These are phyloP conservation scores for Neopestalotiopsis rosae DNA, from an alignment of 2,329 filamentous ascomycete genomes.

Conservation along the genomic window DNA sequence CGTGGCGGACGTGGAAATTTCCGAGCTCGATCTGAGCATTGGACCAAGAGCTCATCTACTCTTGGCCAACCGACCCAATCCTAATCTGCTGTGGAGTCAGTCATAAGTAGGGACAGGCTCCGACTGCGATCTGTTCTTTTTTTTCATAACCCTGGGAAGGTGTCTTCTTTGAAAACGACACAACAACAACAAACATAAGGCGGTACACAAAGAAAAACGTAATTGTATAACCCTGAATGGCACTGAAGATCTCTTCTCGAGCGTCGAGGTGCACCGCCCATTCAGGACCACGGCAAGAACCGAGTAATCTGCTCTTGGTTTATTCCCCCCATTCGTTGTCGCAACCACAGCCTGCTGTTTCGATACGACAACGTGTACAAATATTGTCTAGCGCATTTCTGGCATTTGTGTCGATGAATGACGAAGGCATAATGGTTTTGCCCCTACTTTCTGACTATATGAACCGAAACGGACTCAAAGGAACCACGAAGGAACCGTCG, in stretches of 20 bases:
- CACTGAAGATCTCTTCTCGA: background rate
- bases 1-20: constrained; percentile 24
- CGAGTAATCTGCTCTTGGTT: background rate
- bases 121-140: background rate
- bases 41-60: constrained; percentile 26
- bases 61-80: constrained; percentile 16
- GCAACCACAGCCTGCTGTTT: background rate
- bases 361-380: constrained; percentile 11
- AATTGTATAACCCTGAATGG: background rate
- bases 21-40: constrained; percentile 30
- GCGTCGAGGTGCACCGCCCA: background rate
- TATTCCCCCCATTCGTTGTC: background rate
- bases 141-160: background rate
- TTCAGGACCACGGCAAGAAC: background rate
- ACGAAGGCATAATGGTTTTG: background rate
- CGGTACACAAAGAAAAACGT: background rate
- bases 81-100: background rate
- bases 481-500: background rate
- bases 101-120: background rate
- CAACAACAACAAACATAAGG: background rate
- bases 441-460: constrained; percentile 7
- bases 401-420: background rate
- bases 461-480: background rate
- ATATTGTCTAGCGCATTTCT: constrained; percentile 14
- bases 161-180: background rate